Conservation (phyloP, 768 basidiomycete genomes). For the Lanmaoa rubissima region DNA sequence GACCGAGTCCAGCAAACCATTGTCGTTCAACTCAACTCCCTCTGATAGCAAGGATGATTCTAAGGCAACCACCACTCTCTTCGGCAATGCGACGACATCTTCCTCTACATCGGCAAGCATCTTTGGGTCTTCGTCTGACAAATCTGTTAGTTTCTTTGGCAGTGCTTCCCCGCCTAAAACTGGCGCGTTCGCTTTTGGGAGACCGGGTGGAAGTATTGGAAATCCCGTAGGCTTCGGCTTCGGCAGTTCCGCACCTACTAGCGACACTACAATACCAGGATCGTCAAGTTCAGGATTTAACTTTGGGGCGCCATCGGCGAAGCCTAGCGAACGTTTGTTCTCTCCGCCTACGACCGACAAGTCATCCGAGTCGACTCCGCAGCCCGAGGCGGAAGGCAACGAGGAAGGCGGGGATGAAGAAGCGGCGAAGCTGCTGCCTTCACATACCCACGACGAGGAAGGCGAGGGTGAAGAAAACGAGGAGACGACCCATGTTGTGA, state of each 20-base stretch:
- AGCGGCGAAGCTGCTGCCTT: constrained; percentile 18
- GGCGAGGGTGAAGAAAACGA: constrained; percentile 84
- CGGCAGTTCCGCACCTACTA: constrained; percentile 19
- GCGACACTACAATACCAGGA: constrained; percentile 16
- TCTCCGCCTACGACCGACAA: constrained; percentile 29
- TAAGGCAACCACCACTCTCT: constrained; percentile 17
- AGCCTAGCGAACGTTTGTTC: constrained; percentile 17
- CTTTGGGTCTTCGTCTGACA: constrained; percentile 23
- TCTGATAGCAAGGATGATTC: constrained; percentile 13
- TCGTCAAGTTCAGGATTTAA: constrained; percentile 20
- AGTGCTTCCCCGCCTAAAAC: constrained; percentile 27
- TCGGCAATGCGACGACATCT: constrained; percentile 18
- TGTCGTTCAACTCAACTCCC: constrained; percentile 6
- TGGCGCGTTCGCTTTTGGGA: constrained; percentile 29
- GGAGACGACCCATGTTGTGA: constrained; percentile 57
- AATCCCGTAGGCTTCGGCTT: constrained; percentile 65
- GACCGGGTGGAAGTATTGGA: constrained; percentile 48
- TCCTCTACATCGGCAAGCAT: constrained; percentile 14
- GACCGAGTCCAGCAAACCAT: constrained; percentile 16
- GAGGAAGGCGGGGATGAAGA: constrained; percentile 34
- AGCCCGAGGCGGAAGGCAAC: constrained; percentile 22
- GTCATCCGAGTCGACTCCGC: constrained; percentile 31
- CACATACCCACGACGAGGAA: constrained; percentile 56
- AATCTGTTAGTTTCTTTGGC: constrained; percentile 30
- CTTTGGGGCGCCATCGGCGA: constrained; percentile 23